A percentile compares a stretch with the other conserved stretches of the same genome.
Conservation (phyloP, 768 basidiomycete species). For the Coprinopsis marcescibilis region DNA sequence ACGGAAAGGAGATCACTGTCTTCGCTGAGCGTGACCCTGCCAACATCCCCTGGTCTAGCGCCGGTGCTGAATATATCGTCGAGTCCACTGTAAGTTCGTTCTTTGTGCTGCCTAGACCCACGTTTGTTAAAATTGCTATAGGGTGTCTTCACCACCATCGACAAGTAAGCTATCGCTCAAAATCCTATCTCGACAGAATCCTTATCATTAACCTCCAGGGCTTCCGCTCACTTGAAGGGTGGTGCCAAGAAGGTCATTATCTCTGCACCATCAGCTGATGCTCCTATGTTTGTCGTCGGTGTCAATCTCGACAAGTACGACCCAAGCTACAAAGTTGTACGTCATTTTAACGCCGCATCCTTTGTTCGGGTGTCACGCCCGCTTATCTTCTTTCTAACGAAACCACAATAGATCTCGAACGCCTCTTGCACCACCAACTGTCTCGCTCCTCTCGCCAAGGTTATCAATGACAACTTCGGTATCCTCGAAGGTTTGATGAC, state of each 20-base stretch:
- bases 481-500: slow-evolving; percentile 98
- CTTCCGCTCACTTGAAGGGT: slow-evolving; percentile 89
- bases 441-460: slow-evolving; percentile 97
- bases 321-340: slow-evolving; percentile 76
- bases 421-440: slow-evolving; percentile 99
- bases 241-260: slow-evolving; percentile 99
- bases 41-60: slow-evolving; percentile 74
- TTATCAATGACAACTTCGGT: slow-evolving; percentile 94
- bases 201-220: slow-evolving; percentile 47
- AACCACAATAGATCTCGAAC: slow-evolving; percentile 73
- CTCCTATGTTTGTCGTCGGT: slow-evolving; percentile 91
- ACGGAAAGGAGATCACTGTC: slow-evolving; percentile 72
- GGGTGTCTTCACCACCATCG: slow-evolving; percentile 97
- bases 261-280: slow-evolving; percentile 96
- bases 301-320: slow-evolving; percentile 95
- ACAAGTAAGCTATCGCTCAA: slow-evolving; percentile 51
- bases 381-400: background rate
- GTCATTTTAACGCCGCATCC: slow-evolving; percentile 23
- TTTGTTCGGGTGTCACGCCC: background rate
- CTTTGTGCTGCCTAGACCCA: slow-evolving; percentile 13
- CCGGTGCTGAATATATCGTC: slow-evolving; percentile 88
- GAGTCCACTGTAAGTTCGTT: slow-evolving; percentile 77
- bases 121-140: slow-evolving; percentile 23
- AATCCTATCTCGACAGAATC: slow-evolving; percentile 6
- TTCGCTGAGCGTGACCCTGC: slow-evolving; percentile 85